Conservation (phyloP, 257 asterid species). For the Scutellaria galericulata region DNA sequence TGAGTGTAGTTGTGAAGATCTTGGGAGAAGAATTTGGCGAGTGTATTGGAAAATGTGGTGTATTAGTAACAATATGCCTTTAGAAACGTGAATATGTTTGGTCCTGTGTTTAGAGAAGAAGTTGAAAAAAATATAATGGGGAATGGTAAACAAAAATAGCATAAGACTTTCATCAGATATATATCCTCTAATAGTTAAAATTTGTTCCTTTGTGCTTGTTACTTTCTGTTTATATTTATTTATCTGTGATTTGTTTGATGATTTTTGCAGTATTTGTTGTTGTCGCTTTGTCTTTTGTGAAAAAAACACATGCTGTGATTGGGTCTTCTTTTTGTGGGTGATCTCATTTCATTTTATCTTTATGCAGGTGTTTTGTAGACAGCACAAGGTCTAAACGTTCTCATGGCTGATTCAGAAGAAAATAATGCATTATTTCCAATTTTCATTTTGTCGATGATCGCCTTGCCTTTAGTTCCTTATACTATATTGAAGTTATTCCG, state of each 20-base stretch:
- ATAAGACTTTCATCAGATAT: not conserved
- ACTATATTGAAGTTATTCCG: slow-evolving; percentile 73
- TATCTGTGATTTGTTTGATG: not conserved
- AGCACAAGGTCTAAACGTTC: slow-evolving; percentile 37
- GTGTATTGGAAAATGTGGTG: not conserved
- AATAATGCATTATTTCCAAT: slow-evolving; percentile 84
- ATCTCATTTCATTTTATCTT: slow-evolving; percentile 20
- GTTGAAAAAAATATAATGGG: slow-evolving; percentile 2
- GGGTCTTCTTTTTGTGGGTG: slow-evolving; percentile 8
- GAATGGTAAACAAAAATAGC: not conserved
- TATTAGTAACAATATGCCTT: not conserved
- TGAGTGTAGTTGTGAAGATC: not conserved
- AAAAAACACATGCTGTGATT: not conserved
- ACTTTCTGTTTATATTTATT: not conserved
- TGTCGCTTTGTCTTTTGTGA: slow-evolving; percentile 25
- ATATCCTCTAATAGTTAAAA: not conserved
- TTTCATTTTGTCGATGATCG: slow-evolving; percentile 79
- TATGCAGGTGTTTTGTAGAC: not conserved
- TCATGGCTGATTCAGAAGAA: slow-evolving; percentile 84
- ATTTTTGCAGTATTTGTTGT: slow-evolving; percentile 13
- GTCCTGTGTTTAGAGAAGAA: slow-evolving; percentile 10
- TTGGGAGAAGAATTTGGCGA: not conserved
- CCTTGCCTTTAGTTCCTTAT: slow-evolving; percentile 87
- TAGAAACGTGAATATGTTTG: slow-evolving; percentile 7
- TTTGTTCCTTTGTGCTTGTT: not conserved